Base-by-base conservation (phyloP, 2,329 filamentous ascomycete species). In the Microdochium trichocladiopsis region DNA sequence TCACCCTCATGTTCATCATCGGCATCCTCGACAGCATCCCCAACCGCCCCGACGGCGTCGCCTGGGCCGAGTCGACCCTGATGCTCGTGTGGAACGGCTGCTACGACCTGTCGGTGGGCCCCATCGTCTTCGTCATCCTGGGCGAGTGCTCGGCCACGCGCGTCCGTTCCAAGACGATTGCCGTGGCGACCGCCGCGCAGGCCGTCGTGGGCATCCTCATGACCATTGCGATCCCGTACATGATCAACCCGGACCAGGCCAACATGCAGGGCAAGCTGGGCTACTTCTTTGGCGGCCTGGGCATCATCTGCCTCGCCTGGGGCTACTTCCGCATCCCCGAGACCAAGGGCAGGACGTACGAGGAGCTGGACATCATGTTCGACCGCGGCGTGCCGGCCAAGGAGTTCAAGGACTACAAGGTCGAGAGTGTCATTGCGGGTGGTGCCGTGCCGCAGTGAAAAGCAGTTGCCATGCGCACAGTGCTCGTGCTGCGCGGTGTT, bases 81-180 rank as follows among this genome's bases (percentile, higher is more conserved):
- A 71, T 80, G 57, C 60, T 82, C 8, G 59, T 79, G 18, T 79
- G 73, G 67, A 77, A 76, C 21, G 72, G 77, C 24, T 63, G 69
- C 21, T 82, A 80, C 58, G 76, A 80, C 57, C 58, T 79, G 10
- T 77, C 76, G 0, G 66, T 81, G 18, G 79, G 78, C 0, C 71
- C 72, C 2, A 61, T 74, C 48, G 71, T 68, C 50, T 75, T 84
- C 52, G 63, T 84, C 52, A 77, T 82, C 58, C 76, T 83, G 55
- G 80, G 79, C 57, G 66, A 83, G 68, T 60, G 70, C 25, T 74
- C 71, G 1, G 71, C 72, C 16, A 74, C 71, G 2, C 67, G 72
- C 16, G 69, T 74, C 8, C 65, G 72, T 8, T 72, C 70, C 18
- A 73, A 73, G 63, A 73, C 69, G 2, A 74, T 74, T 24, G 71